phyloP scores from a whole-genome alignment of 139 green algal genomes.

The Edaphochlamys debaryana region DNA sequence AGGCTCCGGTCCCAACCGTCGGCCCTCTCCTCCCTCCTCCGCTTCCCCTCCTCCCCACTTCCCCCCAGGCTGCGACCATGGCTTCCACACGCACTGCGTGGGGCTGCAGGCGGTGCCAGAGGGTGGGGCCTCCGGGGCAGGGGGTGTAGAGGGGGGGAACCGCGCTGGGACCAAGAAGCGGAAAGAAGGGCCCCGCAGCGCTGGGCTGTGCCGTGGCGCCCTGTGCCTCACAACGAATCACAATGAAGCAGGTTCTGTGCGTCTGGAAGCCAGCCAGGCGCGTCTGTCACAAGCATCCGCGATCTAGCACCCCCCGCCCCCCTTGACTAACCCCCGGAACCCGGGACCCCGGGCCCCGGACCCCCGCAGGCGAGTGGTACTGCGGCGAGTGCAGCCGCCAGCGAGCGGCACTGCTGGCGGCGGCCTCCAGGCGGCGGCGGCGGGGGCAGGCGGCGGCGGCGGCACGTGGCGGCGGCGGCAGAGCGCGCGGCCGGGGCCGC shows the following conservation, averaged over 20 bases:
- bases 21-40: not conserved
- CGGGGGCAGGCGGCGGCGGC: not conserved
- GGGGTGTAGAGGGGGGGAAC: not conserved
- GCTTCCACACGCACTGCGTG: conserved; percentile 80
- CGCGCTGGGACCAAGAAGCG: not conserved
- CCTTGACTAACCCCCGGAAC: no score
- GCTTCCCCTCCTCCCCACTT: not conserved
- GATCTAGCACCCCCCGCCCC: no score
- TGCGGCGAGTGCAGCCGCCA: conserved; percentile 53
- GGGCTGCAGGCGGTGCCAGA: conserved; percentile 60
- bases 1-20: not conserved
- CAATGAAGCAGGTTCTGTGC: not conserved
- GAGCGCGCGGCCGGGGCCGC: not conserved
- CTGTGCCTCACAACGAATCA: not conserved
- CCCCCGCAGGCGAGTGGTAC: conserved; percentile 65
- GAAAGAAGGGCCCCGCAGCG: not conserved
- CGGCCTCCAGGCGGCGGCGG: not conserved
- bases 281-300: not conserved
- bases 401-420: not conserved
- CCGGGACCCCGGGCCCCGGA: no score
- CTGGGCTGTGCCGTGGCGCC: not conserved
- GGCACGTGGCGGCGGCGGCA: not conserved
- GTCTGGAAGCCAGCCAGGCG: no score
- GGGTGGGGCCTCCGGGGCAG: conserved; percentile 29
- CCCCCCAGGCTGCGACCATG: conserved; percentile 70